Percentiles rank a stretch among this genome's conserved stretches.
phyloP scores from a whole-genome alignment of 208 protist genomes.

The Leishmania amazonensis region DNA sequence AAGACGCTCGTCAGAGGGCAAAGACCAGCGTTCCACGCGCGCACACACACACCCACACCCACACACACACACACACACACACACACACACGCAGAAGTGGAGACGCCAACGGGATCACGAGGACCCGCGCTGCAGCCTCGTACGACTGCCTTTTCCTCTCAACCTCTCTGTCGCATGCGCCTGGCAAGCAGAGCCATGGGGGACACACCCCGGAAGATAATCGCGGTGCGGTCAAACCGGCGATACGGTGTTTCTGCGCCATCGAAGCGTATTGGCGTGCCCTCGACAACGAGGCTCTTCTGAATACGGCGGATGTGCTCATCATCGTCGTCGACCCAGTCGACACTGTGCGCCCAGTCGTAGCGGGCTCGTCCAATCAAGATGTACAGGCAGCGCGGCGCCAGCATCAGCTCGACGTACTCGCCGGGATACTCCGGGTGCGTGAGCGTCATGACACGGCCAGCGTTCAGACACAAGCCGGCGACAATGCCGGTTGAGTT shows the following conservation, averaged over 20 bases:
- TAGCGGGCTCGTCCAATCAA: conserved; percentile 77
- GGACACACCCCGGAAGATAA: conserved; percentile 84
- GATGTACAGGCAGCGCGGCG: conserved; percentile 74
- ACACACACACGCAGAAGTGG: not conserved
- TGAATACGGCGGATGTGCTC: conserved; percentile 75
- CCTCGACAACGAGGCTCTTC: conserved; percentile 53
- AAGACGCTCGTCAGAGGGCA: not conserved
- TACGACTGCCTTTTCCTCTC: not conserved
- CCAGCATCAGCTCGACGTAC: conserved; percentile 74
- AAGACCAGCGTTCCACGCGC: not conserved
- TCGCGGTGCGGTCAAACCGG: conserved; percentile 65
- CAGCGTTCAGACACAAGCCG: conserved; percentile 65
- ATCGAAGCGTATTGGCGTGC: conserved; percentile 69
- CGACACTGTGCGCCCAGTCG: conserved; percentile 86
- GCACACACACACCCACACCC: not conserved
- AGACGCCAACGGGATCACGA: not conserved
- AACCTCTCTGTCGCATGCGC: conserved; percentile 33
- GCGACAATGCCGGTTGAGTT: conserved; percentile 87
- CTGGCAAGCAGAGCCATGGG: conserved; percentile 70
- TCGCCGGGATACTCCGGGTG: conserved; percentile 67
- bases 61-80: not conserved
- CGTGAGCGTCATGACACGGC: conserved; percentile 84
- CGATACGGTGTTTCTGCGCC: conserved; percentile 49
- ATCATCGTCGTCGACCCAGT: conserved; percentile 74
- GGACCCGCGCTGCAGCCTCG: not conserved